A percentile compares a stretch with the other conserved stretches of the same genome.
phyloP scores from a whole-genome alignment of 805 yeast species.

The Teunomyces atbi region DNA sequence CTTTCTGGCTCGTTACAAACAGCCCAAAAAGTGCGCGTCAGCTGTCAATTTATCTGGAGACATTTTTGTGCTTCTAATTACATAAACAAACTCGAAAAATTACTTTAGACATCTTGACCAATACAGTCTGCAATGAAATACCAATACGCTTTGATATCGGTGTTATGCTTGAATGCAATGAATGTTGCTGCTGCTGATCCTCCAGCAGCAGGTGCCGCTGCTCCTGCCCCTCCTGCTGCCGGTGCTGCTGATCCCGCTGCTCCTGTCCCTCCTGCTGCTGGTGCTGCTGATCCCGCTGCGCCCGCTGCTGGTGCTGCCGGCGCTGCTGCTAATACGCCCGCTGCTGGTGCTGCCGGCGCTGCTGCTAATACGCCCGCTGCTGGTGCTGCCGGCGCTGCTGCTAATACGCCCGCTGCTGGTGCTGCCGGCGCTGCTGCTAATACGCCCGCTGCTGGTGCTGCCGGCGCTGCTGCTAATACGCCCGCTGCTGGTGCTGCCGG shows the following conservation, averaged over 20 bases:
- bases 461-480: slow-evolving; percentile 13
- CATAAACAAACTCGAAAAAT: not conserved
- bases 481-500: slow-evolving; percentile 11
- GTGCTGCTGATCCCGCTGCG: slow-evolving; percentile 13
- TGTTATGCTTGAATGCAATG: slow-evolving; percentile 5
- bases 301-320: slow-evolving; percentile 12
- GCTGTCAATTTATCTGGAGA: not conserved
- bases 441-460: slow-evolving; percentile 16
- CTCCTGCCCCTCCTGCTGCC: slow-evolving; percentile 4
- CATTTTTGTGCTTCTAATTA: not conserved
- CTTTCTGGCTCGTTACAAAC: not conserved
- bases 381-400: slow-evolving; percentile 15
- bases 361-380: slow-evolving; percentile 18
- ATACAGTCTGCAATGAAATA: slow-evolving; percentile 3
- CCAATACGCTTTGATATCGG: slow-evolving; percentile 9
- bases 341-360: slow-evolving; percentile 9
- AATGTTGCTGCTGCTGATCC: slow-evolving; percentile 12
- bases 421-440: slow-evolving; percentile 17
- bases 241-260: slow-evolving; percentile 9
- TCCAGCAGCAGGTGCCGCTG: slow-evolving; percentile 11
- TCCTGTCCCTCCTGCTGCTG: slow-evolving; percentile 13
- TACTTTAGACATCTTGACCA: not conserved
- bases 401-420: slow-evolving; percentile 17
- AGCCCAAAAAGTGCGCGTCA: not conserved
- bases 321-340: slow-evolving; percentile 7